Evolutionary conservation across 306 rosid species (phyloP), one percentile per base, ranked within the genome.

Genomic region (Pachyrhizus erosus): DNA sequence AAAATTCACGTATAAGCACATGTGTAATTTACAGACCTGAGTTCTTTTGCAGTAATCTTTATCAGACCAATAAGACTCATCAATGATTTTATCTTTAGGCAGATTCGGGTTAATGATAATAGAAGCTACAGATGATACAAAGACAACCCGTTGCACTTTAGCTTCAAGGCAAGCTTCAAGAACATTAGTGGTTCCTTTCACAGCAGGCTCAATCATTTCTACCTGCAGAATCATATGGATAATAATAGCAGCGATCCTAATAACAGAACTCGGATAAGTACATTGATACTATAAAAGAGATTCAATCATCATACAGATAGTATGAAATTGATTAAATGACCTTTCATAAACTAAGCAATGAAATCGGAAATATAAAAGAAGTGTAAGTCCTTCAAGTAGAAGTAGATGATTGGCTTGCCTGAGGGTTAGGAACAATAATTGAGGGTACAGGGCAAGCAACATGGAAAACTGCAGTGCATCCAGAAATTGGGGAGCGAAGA

Each of bases 201-300:
- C 90, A 18, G 95, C 91, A 48, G 92, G 94, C 70, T 89, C 97
- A 60, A 92, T 39, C 81, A 91, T 10, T 52, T 88, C 93, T 33
- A 76, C 83, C 97, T 92, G 80, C 52, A 85, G 31, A 76, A 39
- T 37, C n/a, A 71, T 42, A 60, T 29, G 27, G 34, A 45, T 39
- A 57, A 10, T 11, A 14, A 14, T 64, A 21, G 60, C 42, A 21
- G 31, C 31, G 31, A 27, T 27, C n/a, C n/a, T n/a, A n/a, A n/a
- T n/a, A n/a, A n/a, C n/a, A n/a, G n/a, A n/a, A n/a, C n/a, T n/a
- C n/a, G n/a, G n/a, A n/a, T n/a, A n/a, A n/a, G n/a, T n/a, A n/a
- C n/a, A n/a, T n/a, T n/a, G n/a, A n/a, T n/a, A n/a, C n/a, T n/a
- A n/a, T n/a, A n/a, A n/a, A n/a, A n/a, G n/a, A n/a, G n/a, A n/a